Base-by-base conservation (phyloP, 768 basidiomycete species). In the Coprinopsis marcescibilis region DNA sequence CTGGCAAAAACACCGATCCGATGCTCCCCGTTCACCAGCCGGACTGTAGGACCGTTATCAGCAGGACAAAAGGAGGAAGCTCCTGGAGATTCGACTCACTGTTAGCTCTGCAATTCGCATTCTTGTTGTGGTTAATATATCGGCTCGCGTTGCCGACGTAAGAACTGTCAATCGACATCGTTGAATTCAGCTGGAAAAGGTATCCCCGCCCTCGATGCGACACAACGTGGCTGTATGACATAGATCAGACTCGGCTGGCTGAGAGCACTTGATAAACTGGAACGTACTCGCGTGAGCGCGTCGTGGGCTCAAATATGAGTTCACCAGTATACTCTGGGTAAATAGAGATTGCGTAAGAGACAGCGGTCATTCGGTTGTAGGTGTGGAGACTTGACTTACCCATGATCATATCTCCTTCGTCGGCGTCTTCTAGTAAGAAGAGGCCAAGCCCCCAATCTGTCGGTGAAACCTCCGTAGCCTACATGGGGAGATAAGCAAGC, bases 281-380 rank as follows among this genome's bases (percentile, higher is more conserved):
- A 8, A 41, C 55, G 15, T 35, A 56, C 55, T 56, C 52, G 38
- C 54, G 48, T 1, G 54, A 50, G 20, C 19, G 43, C 8, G 43
- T 48, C 6, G 54, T 55, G 0, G n/a, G 26, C 3, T 52, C 54
- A 24, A 49, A 50, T 14, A 55, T 48, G 4, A 55, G 35, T 30
- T 55, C 54, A 14, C 54, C 54, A 15, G 47, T 37, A 23, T 55
- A 55, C 23, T 55, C 54, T 55, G 39, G 33, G n/a, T n/a, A 32
- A 44, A 6, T 19, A 20, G 25, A 10, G 43, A 17, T 11, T 40
- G 8, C 8, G 38, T 23, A 40, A 40, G 38, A 6, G 35, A 13
- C 17, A 40, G 21, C 29, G n/a, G 8, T n/a, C 8, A 24, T 40
- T 15, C 7, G 17, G 38, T 11, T 24, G 38, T 3, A 1, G 26